Evolutionary conservation across 2,329 filamentous ascomycete genomes (phyloP), one percentile per base, ranked within the genome.

Genomic region (Penicillium sp.): DNA sequence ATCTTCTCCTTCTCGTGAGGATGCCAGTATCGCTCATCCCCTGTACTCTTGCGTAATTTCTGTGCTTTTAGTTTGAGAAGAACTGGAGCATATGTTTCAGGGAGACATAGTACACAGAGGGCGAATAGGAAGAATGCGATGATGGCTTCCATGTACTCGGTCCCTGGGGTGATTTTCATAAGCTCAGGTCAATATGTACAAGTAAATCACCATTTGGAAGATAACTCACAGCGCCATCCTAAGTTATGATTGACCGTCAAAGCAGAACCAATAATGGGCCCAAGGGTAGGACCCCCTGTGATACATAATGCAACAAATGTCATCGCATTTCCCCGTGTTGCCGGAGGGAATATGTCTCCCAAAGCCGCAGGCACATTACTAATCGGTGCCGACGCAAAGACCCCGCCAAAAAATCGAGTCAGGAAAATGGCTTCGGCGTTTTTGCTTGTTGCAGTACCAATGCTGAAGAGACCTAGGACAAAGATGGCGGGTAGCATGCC

Each of bases 1-100:
- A 82, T 67, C 53, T 77, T 75, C 47, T 76, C 64, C 3, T 72
- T 62, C 50, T 81, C 79, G 53, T 81, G 79, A 0, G 78, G 77
- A 59, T 81, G 78, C 60, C 75, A 79, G 52, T 75, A 75, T 16
- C 70, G 63, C 1, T 66, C 19, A 55, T 80, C 73, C 31, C 70
- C 74, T 10, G 71, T 76, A 37, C 74, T 63, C 27, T 74, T 74
- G 7, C 77, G 73, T 19, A 78, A 53, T 16, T 57, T 52, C 39
- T 69, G 62, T 2, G 77, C 77, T 54, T 77, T 78, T 3, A 68
- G 64, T 52, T 75, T 73, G 2, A 79, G 62, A 0, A 79, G 63
- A 0, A 76, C 70, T 2, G 73, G 73, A 1, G 68, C 63, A 52
- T 77, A 79, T 16, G 76, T 64, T 61, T 79, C 77, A 0, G 75